phyloP scores from a whole-genome alignment of 148 eudicot species.

The Nepenthes mirabilis region DNA sequence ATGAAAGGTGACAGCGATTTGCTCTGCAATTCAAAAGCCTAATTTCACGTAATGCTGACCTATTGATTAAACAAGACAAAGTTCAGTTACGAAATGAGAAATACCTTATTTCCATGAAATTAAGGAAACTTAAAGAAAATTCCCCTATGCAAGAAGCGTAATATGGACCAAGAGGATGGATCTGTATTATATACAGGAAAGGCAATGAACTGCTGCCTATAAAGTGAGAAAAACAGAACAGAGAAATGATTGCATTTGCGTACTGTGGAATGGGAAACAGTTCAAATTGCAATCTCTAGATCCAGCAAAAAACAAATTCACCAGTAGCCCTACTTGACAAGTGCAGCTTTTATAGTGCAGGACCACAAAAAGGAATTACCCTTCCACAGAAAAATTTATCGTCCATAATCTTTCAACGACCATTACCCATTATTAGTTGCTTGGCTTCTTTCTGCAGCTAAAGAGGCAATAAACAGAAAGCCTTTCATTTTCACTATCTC shows the following conservation, averaged over 20 bases:
- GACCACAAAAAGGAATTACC: constrained; percentile 14
- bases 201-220: too few species aligned
- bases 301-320: constrained; percentile 22
- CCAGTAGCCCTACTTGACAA: constrained; percentile 31
- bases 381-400: background rate
- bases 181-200: too few species aligned
- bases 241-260: background rate
- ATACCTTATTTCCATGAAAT: background rate
- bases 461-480: too few species aligned
- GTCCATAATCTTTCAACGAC: too few species aligned
- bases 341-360: constrained; percentile 35
- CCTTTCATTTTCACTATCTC: too few species aligned
- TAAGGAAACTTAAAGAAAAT: background rate
- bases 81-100: constrained; percentile 3
- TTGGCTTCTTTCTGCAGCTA: too few species aligned
- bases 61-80: constrained; percentile 35
- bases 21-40: constrained; percentile 17
- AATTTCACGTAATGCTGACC: constrained; percentile 39
- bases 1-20: background rate
- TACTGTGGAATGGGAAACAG: constrained; percentile 18
- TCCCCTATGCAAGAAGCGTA: too few species aligned
- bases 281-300: constrained; percentile 22
- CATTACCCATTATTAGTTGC: too few species aligned
- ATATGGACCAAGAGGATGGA: too few species aligned
- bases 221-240: too few species aligned